Conservation (phyloP, 2,329 filamentous ascomycete species). For the Tolypocladium ophioglossoides region DNA sequence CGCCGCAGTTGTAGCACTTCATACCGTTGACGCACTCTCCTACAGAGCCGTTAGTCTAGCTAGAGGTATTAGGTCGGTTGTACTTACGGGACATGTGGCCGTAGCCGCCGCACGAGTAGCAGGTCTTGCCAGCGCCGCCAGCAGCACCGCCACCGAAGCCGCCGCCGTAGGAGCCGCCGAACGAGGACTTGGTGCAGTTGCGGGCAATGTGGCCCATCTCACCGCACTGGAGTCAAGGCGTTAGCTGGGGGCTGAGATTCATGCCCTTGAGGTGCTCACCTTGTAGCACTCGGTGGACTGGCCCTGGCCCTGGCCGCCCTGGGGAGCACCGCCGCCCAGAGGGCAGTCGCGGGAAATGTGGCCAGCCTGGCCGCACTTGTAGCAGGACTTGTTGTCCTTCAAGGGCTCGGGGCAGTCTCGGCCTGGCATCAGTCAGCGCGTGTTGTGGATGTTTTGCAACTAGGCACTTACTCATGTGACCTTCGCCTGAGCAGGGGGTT, state of each 20-base stretch:
- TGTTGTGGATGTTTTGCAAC: neutral
- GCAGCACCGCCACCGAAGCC: conserved; percentile 27
- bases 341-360: conserved; percentile 88
- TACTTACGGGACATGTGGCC: conserved; percentile 83
- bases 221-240: conserved; percentile 52
- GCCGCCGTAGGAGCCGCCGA: conserved; percentile 36
- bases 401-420: conserved; percentile 84
- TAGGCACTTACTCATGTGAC: conserved; percentile 62
- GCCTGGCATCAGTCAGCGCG: conserved; percentile 35
- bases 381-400: conserved; percentile 75
- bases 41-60: conserved; percentile 20
- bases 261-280: conserved; percentile 21
- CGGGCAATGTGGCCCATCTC: conserved; percentile 94
- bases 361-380: conserved; percentile 70
- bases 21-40: conserved; percentile 95
- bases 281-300: conserved; percentile 80
- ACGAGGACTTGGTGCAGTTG: conserved; percentile 64
- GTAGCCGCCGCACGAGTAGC: conserved; percentile 96
- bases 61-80: too few relatives aligned
- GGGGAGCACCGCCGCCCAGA: conserved; percentile 37
- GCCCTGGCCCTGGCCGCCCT: conserved; percentile 31
- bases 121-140: conserved; percentile 62
- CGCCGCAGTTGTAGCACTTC: conserved; percentile 99
- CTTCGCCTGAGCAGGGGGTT: conserved; percentile 36
- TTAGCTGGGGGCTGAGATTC: neutral